phyloP scores from a whole-genome alignment of 352 stramenopile genomes.

The Blastocystis sp. region DNA sequence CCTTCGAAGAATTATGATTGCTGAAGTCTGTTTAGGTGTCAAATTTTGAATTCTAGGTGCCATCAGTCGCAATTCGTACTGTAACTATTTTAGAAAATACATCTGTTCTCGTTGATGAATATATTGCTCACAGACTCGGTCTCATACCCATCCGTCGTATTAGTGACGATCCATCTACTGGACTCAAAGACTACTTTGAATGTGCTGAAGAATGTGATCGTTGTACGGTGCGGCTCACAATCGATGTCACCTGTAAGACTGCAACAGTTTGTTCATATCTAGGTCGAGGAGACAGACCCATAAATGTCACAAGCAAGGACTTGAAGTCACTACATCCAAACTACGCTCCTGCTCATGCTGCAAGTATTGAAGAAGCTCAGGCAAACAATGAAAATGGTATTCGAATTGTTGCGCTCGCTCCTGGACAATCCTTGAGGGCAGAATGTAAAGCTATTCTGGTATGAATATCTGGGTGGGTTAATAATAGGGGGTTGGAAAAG shows the following conservation, averaged over 20 bases:
- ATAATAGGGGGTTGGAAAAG: constrained; percentile 45
- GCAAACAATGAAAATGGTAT: constrained; percentile 22
- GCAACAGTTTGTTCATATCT: background rate
- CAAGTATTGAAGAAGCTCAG: background rate
- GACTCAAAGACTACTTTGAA: constrained; percentile 46
- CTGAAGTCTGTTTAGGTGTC: background rate
- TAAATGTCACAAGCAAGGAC: constrained; percentile 63
- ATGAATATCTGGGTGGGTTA: background rate
- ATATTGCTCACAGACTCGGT: constrained; percentile 65
- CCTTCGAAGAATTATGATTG: constrained; percentile 63
- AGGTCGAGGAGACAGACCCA: constrained; percentile 36
- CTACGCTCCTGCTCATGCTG: constrained; percentile 36
- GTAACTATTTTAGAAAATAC: constrained; percentile 62
- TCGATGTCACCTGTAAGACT: constrained; percentile 12
- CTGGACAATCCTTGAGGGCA: constrained; percentile 8
- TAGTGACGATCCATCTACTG: constrained; percentile 38
- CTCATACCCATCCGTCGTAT: constrained; percentile 59
- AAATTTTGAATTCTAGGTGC: constrained; percentile 15
- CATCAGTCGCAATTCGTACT: constrained; percentile 57
- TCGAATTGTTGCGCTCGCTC: constrained; percentile 49
- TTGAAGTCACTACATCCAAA: constrained; percentile 37
- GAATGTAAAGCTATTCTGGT: constrained; percentile 61
- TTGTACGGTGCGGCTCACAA: background rate
- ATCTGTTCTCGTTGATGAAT: constrained; percentile 57
- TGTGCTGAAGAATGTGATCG: background rate